Evolutionary conservation across 768 basidiomycete genomes (phyloP).

Genomic region (Tephrocybe sp.): DNA sequence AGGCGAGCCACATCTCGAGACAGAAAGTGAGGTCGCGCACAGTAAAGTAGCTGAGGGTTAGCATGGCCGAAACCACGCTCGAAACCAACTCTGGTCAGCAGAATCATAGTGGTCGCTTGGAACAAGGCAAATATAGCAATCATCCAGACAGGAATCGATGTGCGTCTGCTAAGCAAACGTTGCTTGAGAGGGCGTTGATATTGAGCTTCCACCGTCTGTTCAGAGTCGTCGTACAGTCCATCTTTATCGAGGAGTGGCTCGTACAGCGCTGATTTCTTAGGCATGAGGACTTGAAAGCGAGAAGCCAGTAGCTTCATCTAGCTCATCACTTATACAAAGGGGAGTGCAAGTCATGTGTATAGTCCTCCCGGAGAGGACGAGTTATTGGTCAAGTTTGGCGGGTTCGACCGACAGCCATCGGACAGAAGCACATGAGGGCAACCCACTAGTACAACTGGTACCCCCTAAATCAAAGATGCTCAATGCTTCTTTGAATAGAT

Average conservation of each 20-base stretch:
- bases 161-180: background rate
- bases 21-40: conserved; percentile 1
- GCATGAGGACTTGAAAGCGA: background rate
- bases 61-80: background rate
- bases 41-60: conserved; percentile 8
- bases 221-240: background rate
- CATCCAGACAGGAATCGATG: conserved; percentile 7
- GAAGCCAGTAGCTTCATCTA: background rate
- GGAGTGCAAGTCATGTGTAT: background rate
- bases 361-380: background rate
- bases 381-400: background rate
- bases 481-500: background rate
- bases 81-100: conserved; percentile 2
- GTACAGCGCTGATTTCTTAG: conserved; percentile 4
- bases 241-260: conserved; percentile 7
- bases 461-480: background rate
- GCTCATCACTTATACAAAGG: background rate
- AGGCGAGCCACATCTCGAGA: too few relatives aligned
- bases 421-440: background rate
- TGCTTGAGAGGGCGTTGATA: background rate
- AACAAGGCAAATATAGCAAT: conserved; percentile 1
- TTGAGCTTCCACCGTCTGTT: background rate
- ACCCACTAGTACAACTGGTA: background rate
- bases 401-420: background rate
- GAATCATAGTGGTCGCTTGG: background rate